Base-by-base conservation (phyloP, 2,329 filamentous ascomycete genomes). In the Proliferodiscus dingleyae region DNA sequence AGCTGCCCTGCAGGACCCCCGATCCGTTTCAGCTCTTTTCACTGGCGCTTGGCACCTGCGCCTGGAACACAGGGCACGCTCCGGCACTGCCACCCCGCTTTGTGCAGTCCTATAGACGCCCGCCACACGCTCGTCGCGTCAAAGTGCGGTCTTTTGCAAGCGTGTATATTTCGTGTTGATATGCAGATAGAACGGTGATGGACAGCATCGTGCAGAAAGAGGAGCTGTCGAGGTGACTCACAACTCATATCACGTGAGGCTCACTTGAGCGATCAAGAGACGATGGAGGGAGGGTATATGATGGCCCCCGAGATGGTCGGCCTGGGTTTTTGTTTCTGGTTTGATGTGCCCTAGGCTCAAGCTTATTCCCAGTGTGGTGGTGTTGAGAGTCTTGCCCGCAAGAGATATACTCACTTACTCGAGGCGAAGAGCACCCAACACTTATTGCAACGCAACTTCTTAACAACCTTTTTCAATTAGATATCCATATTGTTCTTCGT, bases 91-190 rank as follows among this genome's bases (percentile, higher is more conserved):
- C 49, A 44, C 43, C 23, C 9, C 22, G 9, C 15, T 24, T 19
- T 29, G 24, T 26, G 6, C 43, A 37, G 34, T 52, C 56, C 56
- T 55, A 41, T 59, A 54, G 53, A 56, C 53, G 56, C 56, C 51
- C 32, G 44, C 37, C 24, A 34, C 43, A 43, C 46, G 49, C 26
- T 34, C 32, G 39, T 47, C 51, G 42, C 50, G 24, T 26, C 24
- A 6, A 11, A 6, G 6, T 6, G 6, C 24, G 52, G 53, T 52
- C 55, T n/a, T n/a, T n/a, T n/a, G n/a, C n/a, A n/a, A n/a, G n/a
- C n/a, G 58, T 54, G 58, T 37, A 46, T 52, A 38, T 55, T 57
- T 58, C 56, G 58, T 53, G 57, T 57, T 59, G 56, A 41, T 51
- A n/a, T 37, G 33, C 33, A 21, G 15, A 22, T 45, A 40, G 29